Evolutionary conservation across 1,139 yeast species (phyloP), one percentile per base, ranked within the genome.

Genomic region (Hyphopichia burtonii): DNA sequence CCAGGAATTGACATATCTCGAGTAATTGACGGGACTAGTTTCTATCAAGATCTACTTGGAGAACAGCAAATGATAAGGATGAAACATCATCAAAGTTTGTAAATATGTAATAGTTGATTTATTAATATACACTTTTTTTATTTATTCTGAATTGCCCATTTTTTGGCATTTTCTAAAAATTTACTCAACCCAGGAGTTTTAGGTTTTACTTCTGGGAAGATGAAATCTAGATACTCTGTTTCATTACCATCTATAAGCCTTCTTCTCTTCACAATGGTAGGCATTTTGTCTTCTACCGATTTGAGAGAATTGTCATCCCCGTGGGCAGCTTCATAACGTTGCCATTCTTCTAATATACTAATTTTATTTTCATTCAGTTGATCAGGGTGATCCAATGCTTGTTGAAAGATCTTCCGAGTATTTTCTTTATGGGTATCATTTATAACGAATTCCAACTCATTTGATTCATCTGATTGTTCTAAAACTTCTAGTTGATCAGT

Each of bases 121-220:
- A 20, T 20, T 20, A 25, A 25, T 25, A 25, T 25, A 25, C 28
- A 25, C 28, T 3, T 25, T 25, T 8, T 25, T 25, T 25, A 25
- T 11, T 22, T 25, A 25, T 25, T 25, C 11, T 25, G 28, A 9
- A 3, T 25, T 19, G 70, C 68, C 91, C 88, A 85, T 57, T 76
- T 76, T 57, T 72, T 75, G 10, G 89, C 93, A 56, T 79, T 78
- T 44, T 74, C 80, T 61, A 84, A 66, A 44, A 86, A 78, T 52
- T 76, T 78, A 44, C 76, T 68, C 45, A 78, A 60, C 39, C 64
- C 61, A 39, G 59, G 54, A 34, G 46, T 54, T 44, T 31, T 53
- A 44, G 35, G 66, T 68, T 16, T 66, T 49, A 81, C 86, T 40
- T 78, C 83, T 1, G 94, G 90, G 57, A 86, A 89, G 3, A 78